Evolutionary conservation across 2,329 filamentous ascomycete species (phyloP).

Genomic region (Nakataea oryzae): DNA sequence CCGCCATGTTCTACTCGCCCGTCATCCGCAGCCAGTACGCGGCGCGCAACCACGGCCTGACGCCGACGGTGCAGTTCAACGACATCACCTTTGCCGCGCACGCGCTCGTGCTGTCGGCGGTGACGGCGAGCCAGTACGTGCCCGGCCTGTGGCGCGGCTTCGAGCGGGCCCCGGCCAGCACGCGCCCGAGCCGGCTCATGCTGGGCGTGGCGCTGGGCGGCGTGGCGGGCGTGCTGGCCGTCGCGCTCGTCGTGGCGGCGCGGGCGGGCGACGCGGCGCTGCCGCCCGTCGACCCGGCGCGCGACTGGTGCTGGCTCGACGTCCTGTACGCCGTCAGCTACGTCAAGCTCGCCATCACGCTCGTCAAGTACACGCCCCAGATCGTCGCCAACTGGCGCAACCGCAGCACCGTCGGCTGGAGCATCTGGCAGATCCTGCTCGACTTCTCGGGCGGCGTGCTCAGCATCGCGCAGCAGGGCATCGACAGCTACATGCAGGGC

Average conservation of each 20-base stretch:
- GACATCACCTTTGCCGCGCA: slow-evolving; percentile 83
- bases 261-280: slow-evolving; percentile 19
- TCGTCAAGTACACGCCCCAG: slow-evolving; percentile 91
- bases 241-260: slow-evolving; percentile 34
- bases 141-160: slow-evolving; percentile 66
- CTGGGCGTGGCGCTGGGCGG: slow-evolving; percentile 61
- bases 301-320: slow-evolving; percentile 52
- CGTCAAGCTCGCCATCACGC: slow-evolving; percentile 78
- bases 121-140: slow-evolving; percentile 68
- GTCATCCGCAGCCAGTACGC: slow-evolving; percentile 76
- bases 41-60: slow-evolving; percentile 60
- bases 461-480: slow-evolving; percentile 68
- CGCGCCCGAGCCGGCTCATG: slow-evolving; percentile 49
- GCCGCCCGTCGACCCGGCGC: slow-evolving; percentile 27
- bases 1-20: slow-evolving; percentile 68
- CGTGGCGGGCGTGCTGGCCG: slow-evolving; percentile 44
- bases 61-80: slow-evolving; percentile 80
- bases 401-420: slow-evolving; percentile 80
- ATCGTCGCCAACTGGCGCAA: slow-evolving; percentile 74
- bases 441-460: slow-evolving; percentile 75
- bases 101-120: slow-evolving; percentile 58
- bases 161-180: slow-evolving; percentile 34
- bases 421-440: slow-evolving; percentile 71
- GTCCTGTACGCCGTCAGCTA: slow-evolving; percentile 64
- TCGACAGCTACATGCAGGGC: slow-evolving; percentile 74